Conservation (phyloP, 139 green algal genomes). For the Chlamydomonas eustigma region DNA sequence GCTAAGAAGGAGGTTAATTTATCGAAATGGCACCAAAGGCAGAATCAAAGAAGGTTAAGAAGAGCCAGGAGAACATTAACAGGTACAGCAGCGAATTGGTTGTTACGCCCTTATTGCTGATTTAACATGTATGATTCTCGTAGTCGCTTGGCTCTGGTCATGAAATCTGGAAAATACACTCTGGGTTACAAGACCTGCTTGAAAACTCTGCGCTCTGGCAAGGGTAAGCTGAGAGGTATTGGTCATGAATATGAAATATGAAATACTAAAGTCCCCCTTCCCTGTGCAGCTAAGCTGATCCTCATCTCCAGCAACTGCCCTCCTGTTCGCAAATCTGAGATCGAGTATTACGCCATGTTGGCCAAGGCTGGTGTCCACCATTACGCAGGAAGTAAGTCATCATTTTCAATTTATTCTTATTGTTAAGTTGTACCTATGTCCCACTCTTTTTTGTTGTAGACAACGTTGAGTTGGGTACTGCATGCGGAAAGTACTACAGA, state of each 20-base stretch:
- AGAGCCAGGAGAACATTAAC: conserved; percentile 26
- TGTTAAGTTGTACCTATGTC: neutral
- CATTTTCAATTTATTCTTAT: neutral
- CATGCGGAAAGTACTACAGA: conserved; percentile 95
- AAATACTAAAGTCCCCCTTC: no score
- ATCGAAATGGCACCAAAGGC: conserved; percentile 19
- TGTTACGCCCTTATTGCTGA: neutral
- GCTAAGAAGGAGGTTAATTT: conserved; percentile 33
- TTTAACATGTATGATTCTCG: neutral
- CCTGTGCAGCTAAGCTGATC: conserved; percentile 90
- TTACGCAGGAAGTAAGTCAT: conserved; percentile 86
- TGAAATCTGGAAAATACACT: conserved; percentile 99
- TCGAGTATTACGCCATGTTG: conserved; percentile 99
- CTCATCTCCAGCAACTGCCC: conserved; percentile 98
- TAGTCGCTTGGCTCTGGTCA: conserved; percentile 87
- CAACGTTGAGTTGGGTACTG: conserved; percentile 98
- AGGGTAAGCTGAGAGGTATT: no score
- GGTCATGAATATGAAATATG: no score
- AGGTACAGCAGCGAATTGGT: neutral
- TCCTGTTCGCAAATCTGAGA: conserved; percentile 92
- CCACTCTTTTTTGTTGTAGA: conserved; percentile 39
- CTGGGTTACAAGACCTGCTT: conserved; percentile 98
- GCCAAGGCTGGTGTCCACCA: conserved; percentile 98
- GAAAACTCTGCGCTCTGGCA: conserved; percentile 93
- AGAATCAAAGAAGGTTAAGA: conserved; percentile 19